A percentile compares a stretch with the other conserved stretches of the same genome.
These are phyloP conservation scores for Arthrobotrys pseudoclavata DNA, from an alignment of 2,329 filamentous ascomycete species.

Conservation along the genomic window DNA sequence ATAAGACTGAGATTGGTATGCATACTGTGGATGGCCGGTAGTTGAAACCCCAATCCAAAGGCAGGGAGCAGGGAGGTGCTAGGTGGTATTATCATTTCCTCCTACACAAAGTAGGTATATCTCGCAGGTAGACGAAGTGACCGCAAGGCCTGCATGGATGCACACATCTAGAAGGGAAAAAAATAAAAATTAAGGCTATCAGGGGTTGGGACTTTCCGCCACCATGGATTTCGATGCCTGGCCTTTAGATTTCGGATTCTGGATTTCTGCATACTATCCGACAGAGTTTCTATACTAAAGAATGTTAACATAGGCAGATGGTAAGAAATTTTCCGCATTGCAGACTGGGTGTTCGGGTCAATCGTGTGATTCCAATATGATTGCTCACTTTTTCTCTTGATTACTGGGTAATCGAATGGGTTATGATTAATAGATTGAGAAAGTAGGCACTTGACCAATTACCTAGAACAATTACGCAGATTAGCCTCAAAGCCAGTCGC, in stretches of 20 bases:
- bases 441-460: slow-evolving; percentile 14
- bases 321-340: background rate
- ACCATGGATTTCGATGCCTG: background rate
- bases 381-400: background rate
- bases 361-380: slow-evolving; percentile 2
- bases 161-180: background rate
- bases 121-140: background rate
- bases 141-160: background rate
- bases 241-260: background rate
- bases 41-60: background rate
- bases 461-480: background rate
- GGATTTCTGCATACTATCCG: background rate
- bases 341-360: background rate
- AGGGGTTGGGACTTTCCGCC: slow-evolving; percentile 1
- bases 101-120: background rate
- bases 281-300: background rate
- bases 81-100: background rate
- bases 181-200: background rate
- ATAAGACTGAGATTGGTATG: background rate
- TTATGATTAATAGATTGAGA: slow-evolving; percentile 1
- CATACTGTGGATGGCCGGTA: no score
- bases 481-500: background rate
- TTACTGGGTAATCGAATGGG: background rate
- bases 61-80: background rate
- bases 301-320: background rate